A percentile compares a stretch with the other conserved stretches of the same genome.
phyloP scores from a whole-genome alignment of 192 early-diverging fungal genomes.

The Funneliformis geosporum region DNA sequence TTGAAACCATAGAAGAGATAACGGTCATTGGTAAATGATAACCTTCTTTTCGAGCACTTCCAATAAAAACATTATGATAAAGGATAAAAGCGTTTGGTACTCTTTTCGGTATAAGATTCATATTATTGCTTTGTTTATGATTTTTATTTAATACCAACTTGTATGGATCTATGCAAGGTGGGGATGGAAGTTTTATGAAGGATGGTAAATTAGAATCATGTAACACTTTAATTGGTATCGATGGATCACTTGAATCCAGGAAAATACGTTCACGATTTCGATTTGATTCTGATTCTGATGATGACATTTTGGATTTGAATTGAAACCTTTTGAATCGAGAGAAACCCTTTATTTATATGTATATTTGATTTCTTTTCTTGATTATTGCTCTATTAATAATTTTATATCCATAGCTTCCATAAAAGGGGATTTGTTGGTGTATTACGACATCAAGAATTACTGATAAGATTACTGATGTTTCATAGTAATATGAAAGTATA shows the following conservation, averaged over 20 bases:
- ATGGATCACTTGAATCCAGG: not conserved
- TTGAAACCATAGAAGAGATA: conserved; percentile 12
- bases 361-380: too few relatives aligned
- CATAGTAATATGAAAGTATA: too few relatives aligned
- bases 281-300: not conserved
- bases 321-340: too few relatives aligned
- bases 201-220: not conserved
- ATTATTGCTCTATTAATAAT: too few relatives aligned
- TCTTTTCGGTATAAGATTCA: not conserved
- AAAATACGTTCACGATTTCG: not conserved
- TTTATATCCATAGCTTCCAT: too few relatives aligned
- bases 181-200: not conserved
- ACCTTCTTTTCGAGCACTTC: not conserved
- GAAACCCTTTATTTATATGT: too few relatives aligned
- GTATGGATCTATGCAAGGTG: not conserved
- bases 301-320: too few relatives aligned
- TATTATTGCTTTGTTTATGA: not conserved
- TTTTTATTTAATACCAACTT: not conserved
- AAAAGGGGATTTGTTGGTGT: too few relatives aligned
- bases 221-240: not conserved
- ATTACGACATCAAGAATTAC: too few relatives aligned
- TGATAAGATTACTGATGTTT: too few relatives aligned
- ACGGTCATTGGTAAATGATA: conserved; percentile 20
- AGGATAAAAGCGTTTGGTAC: conserved; percentile 13
- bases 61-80: not conserved